Base-by-base conservation (phyloP, 192 early-diverging fungal genomes). In the Ambispora gerdemannii region DNA sequence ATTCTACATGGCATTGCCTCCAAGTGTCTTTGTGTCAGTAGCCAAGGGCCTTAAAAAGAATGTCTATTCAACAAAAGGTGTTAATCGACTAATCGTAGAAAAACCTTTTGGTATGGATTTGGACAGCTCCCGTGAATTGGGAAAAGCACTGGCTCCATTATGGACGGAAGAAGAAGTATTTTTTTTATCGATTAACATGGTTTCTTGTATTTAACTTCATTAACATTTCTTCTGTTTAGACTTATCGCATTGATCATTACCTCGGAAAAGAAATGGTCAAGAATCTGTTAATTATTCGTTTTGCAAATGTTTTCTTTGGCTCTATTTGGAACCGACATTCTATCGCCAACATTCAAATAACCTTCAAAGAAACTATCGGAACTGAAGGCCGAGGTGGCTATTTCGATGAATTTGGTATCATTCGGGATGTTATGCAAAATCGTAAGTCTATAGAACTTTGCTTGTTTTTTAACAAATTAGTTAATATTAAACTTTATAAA, bases 261-360 rank as follows among this genome's bases (percentile, higher is more conserved):
- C 87, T 98, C 34, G 96, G 96, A 69, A 98, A 98, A 78, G 96
- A 98, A 75, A 98, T 98, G 96, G 95, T 98, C 72, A 98, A 98
- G 81, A 96, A 96, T 76, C 79, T 98, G 60, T 91, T 95, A 85
- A 89, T 92, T 7, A 72, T 98, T 64, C 87, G 96, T 34, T 97
- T 98, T 75, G 93, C 92, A 59, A 98, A 98, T 78, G 86, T 93
- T 3, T 92, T 98, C 60, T 95, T 96, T 76, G 92, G 93, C 28
- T 86, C 92, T 7, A 84, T 95, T 62, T 98, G 96, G 96, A 90
- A 95, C 79, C 86, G 89, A 47, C 80, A 85, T 43, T 85, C 88
- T 79, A 95, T 98, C 55, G 78, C 90, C 75, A 96, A 96, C 61
- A 85, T 98, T 4, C 96, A 98, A 80, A 96, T 98, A 77, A 97